Evolutionary conservation across 2,329 filamentous ascomycete species (phyloP), one percentile per base, ranked within the genome.

Genomic region (Aspergillus ruber): DNA sequence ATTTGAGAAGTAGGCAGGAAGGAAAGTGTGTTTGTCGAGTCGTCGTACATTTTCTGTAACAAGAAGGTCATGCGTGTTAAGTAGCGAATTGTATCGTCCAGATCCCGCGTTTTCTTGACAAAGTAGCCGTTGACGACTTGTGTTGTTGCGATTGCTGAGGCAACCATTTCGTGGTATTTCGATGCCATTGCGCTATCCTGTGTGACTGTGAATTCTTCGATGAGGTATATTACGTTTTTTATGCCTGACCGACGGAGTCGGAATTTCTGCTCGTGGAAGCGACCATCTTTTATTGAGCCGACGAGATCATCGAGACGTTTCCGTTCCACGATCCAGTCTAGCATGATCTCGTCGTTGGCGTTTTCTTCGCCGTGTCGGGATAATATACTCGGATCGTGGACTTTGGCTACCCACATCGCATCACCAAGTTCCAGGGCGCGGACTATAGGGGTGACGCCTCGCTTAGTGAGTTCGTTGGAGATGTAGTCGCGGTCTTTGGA

Each of bases 261-360:
- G 61, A 90, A 91, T 62, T 93, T 91, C 62, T 93, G 88, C 63
- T 93, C 88, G 56, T 85, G 84, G 57, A 90, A 91, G 2, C 88
- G 82, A 1, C 86, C 86, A 52, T 91, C 88, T 64, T 86, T 89
- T 68, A 93, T 88, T 52, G 85, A 90, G 44, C 78, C 73, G n/a
- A 91, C 77, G 42, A 93, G 71, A 63, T 93, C 88, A 60, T 91
- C 87, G 0, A 90, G 76, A 7, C 88, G 77, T 63, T 93, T 93
- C 51, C 88, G 78, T 68, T 93, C 88, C 1, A 90, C 79, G 40
- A 93, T 87, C 76, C 84, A 88, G 64, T 91, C 87, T 4, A 93
- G 73, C 42, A 89, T 81, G 10, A 91, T 68, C 63, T 90, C 86
- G 13, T 84, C 82, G 12, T 67, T 66, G 12, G 84, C 82, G 12